Percentiles rank a stretch among this genome's conserved stretches.
These are phyloP conservation scores for Cystobasidium ongulense DNA, from an alignment of 768 basidiomycete species.

Conservation along the genomic window DNA sequence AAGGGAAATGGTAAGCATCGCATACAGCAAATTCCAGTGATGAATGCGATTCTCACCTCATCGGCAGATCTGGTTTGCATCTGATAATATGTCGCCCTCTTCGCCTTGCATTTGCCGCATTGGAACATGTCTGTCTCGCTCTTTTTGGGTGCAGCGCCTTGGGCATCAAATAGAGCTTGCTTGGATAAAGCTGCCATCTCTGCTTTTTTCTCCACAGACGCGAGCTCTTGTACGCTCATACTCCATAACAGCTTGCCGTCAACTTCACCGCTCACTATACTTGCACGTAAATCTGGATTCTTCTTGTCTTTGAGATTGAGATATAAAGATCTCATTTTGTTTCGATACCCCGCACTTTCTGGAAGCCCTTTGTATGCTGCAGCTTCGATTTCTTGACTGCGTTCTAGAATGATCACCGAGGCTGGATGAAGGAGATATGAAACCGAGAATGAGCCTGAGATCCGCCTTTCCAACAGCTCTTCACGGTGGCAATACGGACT, in stretches of 20 bases:
- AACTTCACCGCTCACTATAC: conserved; percentile 74
- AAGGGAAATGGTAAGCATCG: not conserved
- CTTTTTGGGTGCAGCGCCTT: conserved; percentile 77
- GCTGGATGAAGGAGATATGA: conserved; percentile 49
- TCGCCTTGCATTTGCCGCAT: conserved; percentile 87
- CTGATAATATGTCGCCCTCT: conserved; percentile 51
- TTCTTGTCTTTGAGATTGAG: conserved; percentile 93
- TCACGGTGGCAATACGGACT: conserved; percentile 46
- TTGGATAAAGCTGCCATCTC: conserved; percentile 72
- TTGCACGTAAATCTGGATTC: conserved; percentile 76
- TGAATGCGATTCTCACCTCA: conserved; percentile 75
- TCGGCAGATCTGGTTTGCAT: conserved; percentile 96
- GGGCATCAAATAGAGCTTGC: conserved; percentile 80
- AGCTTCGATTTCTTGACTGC: conserved; percentile 65
- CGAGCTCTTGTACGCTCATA: conserved; percentile 67
- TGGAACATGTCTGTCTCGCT: conserved; percentile 98
- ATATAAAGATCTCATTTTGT: conserved; percentile 76
- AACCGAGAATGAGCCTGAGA: not conserved
- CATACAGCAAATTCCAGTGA: conserved; percentile 12
- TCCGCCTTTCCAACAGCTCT: not conserved
- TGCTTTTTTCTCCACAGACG: conserved; percentile 79
- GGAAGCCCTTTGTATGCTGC: conserved; percentile 53
- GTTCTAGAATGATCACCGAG: conserved; percentile 58
- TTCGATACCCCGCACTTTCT: conserved; percentile 55
- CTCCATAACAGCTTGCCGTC: conserved; percentile 55